A percentile compares a stretch with the other conserved stretches of the same genome.
Conservation (phyloP, 768 basidiomycete species). For the Candolleomyces aberdarensis region DNA sequence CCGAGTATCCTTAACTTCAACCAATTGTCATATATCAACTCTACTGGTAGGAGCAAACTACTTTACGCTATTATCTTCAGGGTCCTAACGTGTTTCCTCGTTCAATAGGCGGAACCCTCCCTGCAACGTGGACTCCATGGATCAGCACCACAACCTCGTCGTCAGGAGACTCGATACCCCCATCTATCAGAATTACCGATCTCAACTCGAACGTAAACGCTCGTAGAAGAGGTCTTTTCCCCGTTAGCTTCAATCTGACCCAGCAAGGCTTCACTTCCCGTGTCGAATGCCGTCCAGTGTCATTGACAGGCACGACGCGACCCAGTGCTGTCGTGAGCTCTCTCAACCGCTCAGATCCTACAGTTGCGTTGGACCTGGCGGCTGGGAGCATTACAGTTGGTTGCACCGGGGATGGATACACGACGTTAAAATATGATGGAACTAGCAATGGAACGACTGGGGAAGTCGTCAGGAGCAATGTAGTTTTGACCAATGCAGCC, state of each 20-base stretch:
- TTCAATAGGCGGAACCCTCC: constrained; percentile 10
- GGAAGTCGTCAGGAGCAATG: constrained; percentile 6
- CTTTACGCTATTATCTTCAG: neutral
- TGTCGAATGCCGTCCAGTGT: constrained; percentile 12
- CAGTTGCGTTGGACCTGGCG: neutral
- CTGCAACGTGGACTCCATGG: constrained; percentile 8
- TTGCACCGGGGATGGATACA: constrained; percentile 9
- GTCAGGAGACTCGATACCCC: neutral
- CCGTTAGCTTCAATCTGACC: constrained; percentile 15
- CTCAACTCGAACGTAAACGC: neutral
- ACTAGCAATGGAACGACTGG: constrained; percentile 4
- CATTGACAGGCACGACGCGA: constrained; percentile 10
- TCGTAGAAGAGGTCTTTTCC: constrained; percentile 9
- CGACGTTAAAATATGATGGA: neutral
- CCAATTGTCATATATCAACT: constrained; percentile 20
- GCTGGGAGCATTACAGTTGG: constrained; percentile 9
- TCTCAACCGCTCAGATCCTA: neutral
- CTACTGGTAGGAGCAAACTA: constrained; percentile 13
- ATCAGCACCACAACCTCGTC: neutral
- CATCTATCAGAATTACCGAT: neutral
- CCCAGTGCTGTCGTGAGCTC: constrained; percentile 13
- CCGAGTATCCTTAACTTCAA: constrained; percentile 22
- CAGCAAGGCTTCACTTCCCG: constrained; percentile 22
- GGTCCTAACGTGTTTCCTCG: neutral
- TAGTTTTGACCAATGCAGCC: neutral